A percentile compares a stretch with the other conserved stretches of the same genome.
phyloP scores from a whole-genome alignment of 139 green algal genomes.

The Ettlia oleoabundans region DNA sequence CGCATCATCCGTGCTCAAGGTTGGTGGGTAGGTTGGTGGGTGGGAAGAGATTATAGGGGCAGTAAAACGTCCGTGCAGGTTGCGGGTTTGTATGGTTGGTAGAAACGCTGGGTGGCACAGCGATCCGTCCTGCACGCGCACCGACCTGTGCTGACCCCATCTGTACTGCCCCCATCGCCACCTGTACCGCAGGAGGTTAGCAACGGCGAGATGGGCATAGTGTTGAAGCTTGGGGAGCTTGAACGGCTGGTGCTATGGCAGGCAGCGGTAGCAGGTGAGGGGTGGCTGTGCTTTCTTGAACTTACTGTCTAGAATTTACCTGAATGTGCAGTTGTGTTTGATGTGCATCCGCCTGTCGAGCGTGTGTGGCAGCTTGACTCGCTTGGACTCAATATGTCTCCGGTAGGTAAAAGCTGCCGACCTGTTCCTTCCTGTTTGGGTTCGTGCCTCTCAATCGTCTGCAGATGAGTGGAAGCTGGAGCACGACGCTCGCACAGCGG shows the following conservation, averaged over 20 bases:
- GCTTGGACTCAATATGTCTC: too few species aligned
- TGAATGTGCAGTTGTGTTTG: not conserved
- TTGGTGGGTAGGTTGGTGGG: not conserved
- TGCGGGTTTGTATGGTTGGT: too few species aligned
- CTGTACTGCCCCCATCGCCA: too few species aligned
- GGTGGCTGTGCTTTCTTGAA: constrained; percentile 28
- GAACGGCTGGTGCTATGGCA: constrained; percentile 75
- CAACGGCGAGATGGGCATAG: constrained; percentile 51
- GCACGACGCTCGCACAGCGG: constrained; percentile 19
- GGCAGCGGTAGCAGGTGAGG: constrained; percentile 64
- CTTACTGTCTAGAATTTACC: too few species aligned
- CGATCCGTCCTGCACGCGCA: too few species aligned
- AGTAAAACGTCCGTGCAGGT: too few species aligned
- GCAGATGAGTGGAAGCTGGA: constrained; percentile 40
- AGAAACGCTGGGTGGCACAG: not conserved
- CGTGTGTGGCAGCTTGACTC: too few species aligned
- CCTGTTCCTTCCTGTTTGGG: too few species aligned
- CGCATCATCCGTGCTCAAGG: constrained; percentile 60
- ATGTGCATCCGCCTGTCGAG: not conserved
- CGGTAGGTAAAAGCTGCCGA: too few species aligned
- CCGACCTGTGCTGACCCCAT: not conserved
- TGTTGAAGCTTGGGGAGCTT: constrained; percentile 70
- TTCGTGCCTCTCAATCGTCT: too few species aligned
- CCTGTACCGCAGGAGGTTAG: constrained; percentile 37
- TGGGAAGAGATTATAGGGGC: too few species aligned